These are phyloP conservation scores for Colletotrichum magnum DNA, from an alignment of 2,329 filamentous ascomycete genomes.

Conservation along the genomic window DNA sequence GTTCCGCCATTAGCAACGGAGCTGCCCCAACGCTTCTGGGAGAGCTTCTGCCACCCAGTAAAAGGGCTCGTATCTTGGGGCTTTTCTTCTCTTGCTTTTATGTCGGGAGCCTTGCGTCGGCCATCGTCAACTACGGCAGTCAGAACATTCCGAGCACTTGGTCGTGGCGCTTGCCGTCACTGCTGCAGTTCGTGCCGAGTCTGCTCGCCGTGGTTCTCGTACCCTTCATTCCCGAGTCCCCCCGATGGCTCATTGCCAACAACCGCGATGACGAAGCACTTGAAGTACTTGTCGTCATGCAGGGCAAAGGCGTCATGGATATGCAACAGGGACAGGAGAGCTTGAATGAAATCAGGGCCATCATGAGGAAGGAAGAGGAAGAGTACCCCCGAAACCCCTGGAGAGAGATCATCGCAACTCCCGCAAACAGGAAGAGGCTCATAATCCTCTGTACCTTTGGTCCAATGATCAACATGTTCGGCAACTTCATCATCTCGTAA, in stretches of 20 bases:
- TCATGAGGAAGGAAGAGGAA: conserved; percentile 44
- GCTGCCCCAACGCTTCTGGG: conserved; percentile 63
- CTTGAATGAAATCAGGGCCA: conserved; percentile 44
- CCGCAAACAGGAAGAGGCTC: conserved; percentile 45
- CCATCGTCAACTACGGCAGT: conserved; percentile 51
- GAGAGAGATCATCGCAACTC: conserved; percentile 45
- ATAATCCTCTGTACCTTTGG: conserved; percentile 46
- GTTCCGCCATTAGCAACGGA: conserved; percentile 57
- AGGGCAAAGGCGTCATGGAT: conserved; percentile 55
- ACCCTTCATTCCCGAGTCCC: conserved; percentile 43
- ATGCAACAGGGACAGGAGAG: conserved; percentile 27
- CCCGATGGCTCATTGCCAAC: conserved; percentile 53
- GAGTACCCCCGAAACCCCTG: conserved; percentile 46
- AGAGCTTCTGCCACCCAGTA: conserved; percentile 59
- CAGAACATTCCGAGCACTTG: conserved; percentile 51
- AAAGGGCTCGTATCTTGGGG: conserved; percentile 41
- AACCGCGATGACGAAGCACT: conserved; percentile 48
- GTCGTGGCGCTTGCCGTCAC: conserved; percentile 53
- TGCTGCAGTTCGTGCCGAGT: conserved; percentile 51
- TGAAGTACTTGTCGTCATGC: conserved; percentile 55
- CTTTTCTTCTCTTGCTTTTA: conserved; percentile 46
- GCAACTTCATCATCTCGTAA: conserved; percentile 50
- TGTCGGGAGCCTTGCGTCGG: conserved; percentile 47
- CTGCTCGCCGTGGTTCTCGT: conserved; percentile 44
- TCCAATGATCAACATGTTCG: conserved; percentile 48